phyloP scores from a whole-genome alignment of 1,139 yeast genomes.

The Kurtzmaniella natalensis region DNA sequence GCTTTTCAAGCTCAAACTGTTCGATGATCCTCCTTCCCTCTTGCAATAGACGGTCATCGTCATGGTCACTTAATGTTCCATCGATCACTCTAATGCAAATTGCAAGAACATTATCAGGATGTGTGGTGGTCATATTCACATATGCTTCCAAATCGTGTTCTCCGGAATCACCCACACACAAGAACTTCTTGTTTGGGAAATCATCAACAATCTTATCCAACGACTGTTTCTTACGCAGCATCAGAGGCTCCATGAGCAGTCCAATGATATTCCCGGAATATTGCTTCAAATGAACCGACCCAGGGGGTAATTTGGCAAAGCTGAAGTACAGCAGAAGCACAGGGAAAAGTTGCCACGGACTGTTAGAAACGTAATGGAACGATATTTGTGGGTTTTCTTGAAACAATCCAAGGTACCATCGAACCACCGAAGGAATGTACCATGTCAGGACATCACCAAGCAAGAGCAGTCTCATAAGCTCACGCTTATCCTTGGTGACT shows the following conservation, averaged over 20 bases:
- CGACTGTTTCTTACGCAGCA: conserved; percentile 69
- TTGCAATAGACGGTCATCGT: conserved; percentile 36
- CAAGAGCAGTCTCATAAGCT: conserved; percentile 72
- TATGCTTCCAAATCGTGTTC: conserved; percentile 95
- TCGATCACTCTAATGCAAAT: conserved; percentile 82
- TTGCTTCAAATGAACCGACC: conserved; percentile 81
- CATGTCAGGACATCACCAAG: conserved; percentile 61
- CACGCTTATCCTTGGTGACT: conserved; percentile 81
- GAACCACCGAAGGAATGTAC: conserved; percentile 67
- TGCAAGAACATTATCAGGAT: conserved; percentile 62
- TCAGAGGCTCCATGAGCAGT: conserved; percentile 82
- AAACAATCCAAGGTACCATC: conserved; percentile 55
- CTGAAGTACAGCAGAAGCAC: conserved; percentile 58
- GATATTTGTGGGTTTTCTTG: conserved; percentile 37
- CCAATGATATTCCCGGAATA: conserved; percentile 77
- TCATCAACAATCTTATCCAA: conserved; percentile 64
- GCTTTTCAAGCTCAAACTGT: conserved; percentile 11
- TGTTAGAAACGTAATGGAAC: conserved; percentile 90
- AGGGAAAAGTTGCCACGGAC: conserved; percentile 86
- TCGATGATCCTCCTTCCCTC: conserved; percentile 21
- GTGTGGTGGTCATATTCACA: conserved; percentile 56
- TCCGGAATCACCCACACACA: conserved; percentile 92
- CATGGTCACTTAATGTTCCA: conserved; percentile 55
- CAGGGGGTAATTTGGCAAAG: conserved; percentile 57
- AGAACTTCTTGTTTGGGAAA: conserved; percentile 72